Evolutionary conservation across 208 protist species (phyloP), one percentile per base, ranked within the genome.

Genomic region (Blechomonas ayalai): DNA sequence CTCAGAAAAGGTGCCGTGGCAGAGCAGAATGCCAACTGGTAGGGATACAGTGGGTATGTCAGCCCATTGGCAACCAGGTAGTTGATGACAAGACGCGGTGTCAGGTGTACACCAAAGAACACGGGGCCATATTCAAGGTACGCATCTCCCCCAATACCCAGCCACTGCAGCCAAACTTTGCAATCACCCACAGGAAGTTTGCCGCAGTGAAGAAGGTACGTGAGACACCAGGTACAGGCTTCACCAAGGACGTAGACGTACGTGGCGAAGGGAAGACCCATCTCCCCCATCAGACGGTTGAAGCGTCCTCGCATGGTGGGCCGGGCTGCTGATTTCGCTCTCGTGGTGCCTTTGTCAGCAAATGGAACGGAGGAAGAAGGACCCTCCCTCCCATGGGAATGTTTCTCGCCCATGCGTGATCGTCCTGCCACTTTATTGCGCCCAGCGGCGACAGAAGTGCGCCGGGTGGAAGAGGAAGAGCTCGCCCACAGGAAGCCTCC

Each of bases 241-340:
- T 92, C 84, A 6, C 77, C 80, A 26, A 89, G 16, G 8, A 83
- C 38, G 54, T 89, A 89, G 15, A 85, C 52, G 44, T 79, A 83
- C 0, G 63, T 13, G 0, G 80, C 59, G 34, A 85, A 82, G 20
- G 50, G 49, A 23, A 82, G 47, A 15, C 84, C 84, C 23, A 53
- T 42, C 36, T 80, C 51, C 9, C 48, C 25, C 4, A 59, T 39
- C 2, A 89, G 40, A n/a, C 78, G 73, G 34, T 82, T 85, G 47
- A 92, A 92, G 13, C 82, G 71, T 29, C 82, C 76, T 4, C 24
- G 40, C 63, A 78, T 59, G 13, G 59, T 58, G 23, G 66, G 42
- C n/a, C 49, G 47, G 18, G 59, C 29, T 4, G 61, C 52, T 54
- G 9, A 15, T 46, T 18, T 52, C 34, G 20, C 4, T 41, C 22